Evolutionary conservation across 768 basidiomycete species (phyloP).

Genomic region (Pilatotrama ljubarskyi): DNA sequence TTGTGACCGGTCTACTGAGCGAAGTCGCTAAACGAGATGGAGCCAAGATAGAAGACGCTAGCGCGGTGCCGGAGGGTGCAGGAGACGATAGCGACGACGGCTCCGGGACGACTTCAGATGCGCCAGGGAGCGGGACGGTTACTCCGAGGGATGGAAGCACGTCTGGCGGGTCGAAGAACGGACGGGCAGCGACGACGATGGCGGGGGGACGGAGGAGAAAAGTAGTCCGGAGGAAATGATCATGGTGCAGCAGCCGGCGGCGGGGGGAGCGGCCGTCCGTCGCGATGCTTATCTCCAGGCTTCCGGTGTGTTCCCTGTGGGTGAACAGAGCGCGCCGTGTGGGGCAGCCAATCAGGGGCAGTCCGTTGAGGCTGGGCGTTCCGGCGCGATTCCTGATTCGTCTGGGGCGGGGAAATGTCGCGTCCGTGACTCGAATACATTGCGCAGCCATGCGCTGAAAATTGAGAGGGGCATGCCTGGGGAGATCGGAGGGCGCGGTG

Average conservation of each 20-base stretch:
- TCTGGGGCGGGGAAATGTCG: constrained; percentile 5
- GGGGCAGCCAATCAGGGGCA: constrained; percentile 1
- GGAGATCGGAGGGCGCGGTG: no score
- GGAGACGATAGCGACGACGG: constrained; percentile 40
- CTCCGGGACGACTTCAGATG: constrained; percentile 47
- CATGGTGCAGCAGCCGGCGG: background rate
- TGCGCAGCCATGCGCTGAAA: background rate
- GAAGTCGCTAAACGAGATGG: constrained; percentile 21
- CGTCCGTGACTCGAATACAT: constrained; percentile 1
- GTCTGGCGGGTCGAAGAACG: constrained; percentile 26
- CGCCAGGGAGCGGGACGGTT: constrained; percentile 41
- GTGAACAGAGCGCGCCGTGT: constrained; percentile 6
- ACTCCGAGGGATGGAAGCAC: constrained; percentile 36
- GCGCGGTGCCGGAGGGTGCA: constrained; percentile 23
- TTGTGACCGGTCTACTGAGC: constrained; percentile 39
- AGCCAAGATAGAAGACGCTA: constrained; percentile 9
- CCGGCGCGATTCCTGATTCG: constrained; percentile 11
- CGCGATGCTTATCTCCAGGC: background rate
- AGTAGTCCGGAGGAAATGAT: constrained; percentile 50
- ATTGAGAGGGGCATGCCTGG: background rate
- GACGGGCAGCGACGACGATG: constrained; percentile 44
- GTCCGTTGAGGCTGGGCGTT: constrained; percentile 6
- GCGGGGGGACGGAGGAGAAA: constrained; percentile 69
- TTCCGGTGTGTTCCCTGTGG: background rate
- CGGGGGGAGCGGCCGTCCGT: constrained; percentile 8